Percentiles rank a stretch among this genome's conserved stretches.
Evolutionary conservation across 768 basidiomycete species (phyloP).

Genomic region (Asterophora parasitica): DNA sequence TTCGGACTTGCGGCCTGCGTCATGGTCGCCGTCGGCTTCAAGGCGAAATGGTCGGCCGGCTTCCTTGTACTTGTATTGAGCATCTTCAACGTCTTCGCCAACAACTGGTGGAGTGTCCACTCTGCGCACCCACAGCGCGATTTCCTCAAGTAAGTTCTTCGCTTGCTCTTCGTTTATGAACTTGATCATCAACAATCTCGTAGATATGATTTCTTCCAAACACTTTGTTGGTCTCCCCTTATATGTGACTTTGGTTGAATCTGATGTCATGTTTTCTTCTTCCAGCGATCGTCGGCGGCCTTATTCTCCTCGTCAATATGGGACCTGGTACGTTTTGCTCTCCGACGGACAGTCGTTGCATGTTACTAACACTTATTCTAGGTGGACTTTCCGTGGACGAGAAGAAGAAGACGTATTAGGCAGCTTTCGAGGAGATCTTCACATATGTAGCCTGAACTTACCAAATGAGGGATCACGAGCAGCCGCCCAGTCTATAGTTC

Average conservation of each 20-base stretch:
- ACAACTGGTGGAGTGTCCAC: conserved; percentile 98
- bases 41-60: conserved; percentile 96
- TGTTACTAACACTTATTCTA: conserved; percentile 23
- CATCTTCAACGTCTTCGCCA: conserved; percentile 95
- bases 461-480: conserved; percentile 7
- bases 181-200: conserved; percentile 18
- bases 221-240: conserved; percentile 53
- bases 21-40: conserved; percentile 98
- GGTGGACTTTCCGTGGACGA: conserved; percentile 97
- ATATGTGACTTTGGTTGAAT: neutral
- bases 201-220: conserved; percentile 99
- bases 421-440: neutral
- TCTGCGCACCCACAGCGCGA: conserved; percentile 92
- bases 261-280: conserved; percentile 4
- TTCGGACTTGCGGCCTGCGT: conserved; percentile 87
- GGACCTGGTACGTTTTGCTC: conserved; percentile 67
- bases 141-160: conserved; percentile 84
- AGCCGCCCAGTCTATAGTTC: conserved; percentile 4
- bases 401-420: conserved; percentile 93
- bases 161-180: neutral
- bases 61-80: conserved; percentile 92
- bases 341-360: neutral
- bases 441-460: neutral
- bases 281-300: conserved; percentile 88
- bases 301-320: conserved; percentile 96